Conservation (phyloP, 352 stramenopile species). For the Labyrinthula sp. region DNA sequence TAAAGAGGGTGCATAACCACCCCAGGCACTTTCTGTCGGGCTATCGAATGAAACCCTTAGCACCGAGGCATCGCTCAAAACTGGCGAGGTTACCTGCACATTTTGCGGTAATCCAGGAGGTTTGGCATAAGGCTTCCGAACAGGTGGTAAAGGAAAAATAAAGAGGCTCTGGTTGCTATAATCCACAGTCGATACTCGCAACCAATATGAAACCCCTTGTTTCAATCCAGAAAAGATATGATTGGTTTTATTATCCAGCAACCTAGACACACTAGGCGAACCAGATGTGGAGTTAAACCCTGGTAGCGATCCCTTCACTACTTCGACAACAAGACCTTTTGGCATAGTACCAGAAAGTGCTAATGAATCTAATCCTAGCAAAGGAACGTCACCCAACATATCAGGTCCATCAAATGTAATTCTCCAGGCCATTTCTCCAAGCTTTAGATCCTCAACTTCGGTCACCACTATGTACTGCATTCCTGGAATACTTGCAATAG, state of each 20-base stretch:
- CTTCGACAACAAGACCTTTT: slow-evolving; percentile 48
- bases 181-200: slow-evolving; percentile 72
- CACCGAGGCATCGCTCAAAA: too few relatives aligned
- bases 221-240: slow-evolving; percentile 61
- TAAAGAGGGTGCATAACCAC: slow-evolving; percentile 45
- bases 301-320: slow-evolving; percentile 49
- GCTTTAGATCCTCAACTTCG: slow-evolving; percentile 59
- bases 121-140: slow-evolving; percentile 54
- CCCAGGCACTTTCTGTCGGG: too few relatives aligned
- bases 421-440: slow-evolving; percentile 56
- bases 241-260: slow-evolving; percentile 52
- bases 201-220: slow-evolving; percentile 77
- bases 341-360: slow-evolving; percentile 64
- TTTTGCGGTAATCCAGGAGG: slow-evolving; percentile 39
- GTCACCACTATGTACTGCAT: slow-evolving; percentile 60
- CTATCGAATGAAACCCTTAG: too few relatives aligned
- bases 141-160: slow-evolving; percentile 53
- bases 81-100: neutral
- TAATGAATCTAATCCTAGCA: slow-evolving; percentile 50
- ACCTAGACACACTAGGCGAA: slow-evolving; percentile 52
- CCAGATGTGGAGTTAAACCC: slow-evolving; percentile 61
- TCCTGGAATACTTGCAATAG: slow-evolving; percentile 50
- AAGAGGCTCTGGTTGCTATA: slow-evolving; percentile 45
- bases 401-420: slow-evolving; percentile 54
- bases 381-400: slow-evolving; percentile 43